phyloP scores from a whole-genome alignment of 169 alveolate genomes.

The Theileria annulata region DNA sequence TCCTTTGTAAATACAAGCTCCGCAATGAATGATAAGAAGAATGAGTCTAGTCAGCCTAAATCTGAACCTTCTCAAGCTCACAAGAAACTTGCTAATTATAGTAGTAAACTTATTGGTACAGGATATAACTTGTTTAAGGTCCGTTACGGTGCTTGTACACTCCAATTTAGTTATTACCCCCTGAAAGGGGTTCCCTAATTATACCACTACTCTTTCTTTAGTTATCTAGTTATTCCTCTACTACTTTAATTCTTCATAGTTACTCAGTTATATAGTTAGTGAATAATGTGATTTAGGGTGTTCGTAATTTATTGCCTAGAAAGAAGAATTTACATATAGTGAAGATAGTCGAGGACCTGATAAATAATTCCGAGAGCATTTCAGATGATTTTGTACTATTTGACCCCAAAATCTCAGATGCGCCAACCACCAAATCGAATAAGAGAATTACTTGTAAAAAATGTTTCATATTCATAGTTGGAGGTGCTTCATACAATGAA shows the following conservation, averaged over 20 bases:
- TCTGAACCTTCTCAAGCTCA: constrained; percentile 67
- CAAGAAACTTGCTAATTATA: constrained; percentile 61
- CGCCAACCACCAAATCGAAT: constrained; percentile 39
- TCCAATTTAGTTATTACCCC: too few relatives aligned
- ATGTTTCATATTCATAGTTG: constrained; percentile 75
- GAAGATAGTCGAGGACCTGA: constrained; percentile 72
- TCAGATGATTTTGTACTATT: constrained; percentile 74
- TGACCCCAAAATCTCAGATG: constrained; percentile 66
- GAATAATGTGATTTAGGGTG: constrained; percentile 44
- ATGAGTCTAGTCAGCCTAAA: constrained; percentile 30
- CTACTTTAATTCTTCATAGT: not conserved
- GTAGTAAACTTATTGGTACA: constrained; percentile 75
- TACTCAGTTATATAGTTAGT: not conserved
- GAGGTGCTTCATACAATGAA: constrained; percentile 83
- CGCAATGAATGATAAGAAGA: too few relatives aligned
- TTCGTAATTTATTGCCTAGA: constrained; percentile 66
- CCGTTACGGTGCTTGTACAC: not conserved
- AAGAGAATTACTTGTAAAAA: constrained; percentile 33
- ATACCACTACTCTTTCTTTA: too few relatives aligned
- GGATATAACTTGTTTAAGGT: constrained; percentile 63
- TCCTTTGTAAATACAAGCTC: too few relatives aligned
- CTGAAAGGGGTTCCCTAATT: too few relatives aligned
- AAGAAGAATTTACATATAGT: constrained; percentile 74
- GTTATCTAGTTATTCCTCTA: too few relatives aligned
- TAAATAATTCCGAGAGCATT: constrained; percentile 68